These are phyloP conservation scores for Conticribra weissflogii DNA, from an alignment of 108 stramenopile species.

Conservation along the genomic window DNA sequence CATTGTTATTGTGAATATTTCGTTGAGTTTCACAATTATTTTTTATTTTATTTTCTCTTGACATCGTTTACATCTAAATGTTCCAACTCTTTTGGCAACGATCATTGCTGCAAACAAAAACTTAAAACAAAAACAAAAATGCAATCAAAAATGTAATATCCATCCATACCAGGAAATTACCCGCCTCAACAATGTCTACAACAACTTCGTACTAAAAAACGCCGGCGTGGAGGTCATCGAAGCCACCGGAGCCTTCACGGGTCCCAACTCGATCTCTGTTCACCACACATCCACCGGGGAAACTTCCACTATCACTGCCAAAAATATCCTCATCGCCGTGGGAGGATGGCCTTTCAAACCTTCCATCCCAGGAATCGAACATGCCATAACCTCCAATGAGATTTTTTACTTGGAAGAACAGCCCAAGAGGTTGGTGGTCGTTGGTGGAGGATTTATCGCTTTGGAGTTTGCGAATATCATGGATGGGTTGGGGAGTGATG, in stretches of 20 bases:
- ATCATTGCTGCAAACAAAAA: too few species aligned
- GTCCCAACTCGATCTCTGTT: slow-evolving; percentile 29
- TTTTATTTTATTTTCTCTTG: too few species aligned
- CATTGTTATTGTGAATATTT: too few species aligned
- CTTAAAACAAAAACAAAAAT: too few species aligned
- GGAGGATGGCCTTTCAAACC: slow-evolving; percentile 85
- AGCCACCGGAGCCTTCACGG: slow-evolving; percentile 32
- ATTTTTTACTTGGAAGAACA: slow-evolving; percentile 86
- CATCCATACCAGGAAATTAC: slow-evolving; percentile 61
- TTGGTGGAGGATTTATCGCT: slow-evolving; percentile 94
- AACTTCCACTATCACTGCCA: slow-evolving; percentile 59
- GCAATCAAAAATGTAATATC: too few species aligned
- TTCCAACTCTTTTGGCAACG: too few species aligned
- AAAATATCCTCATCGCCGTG: slow-evolving; percentile 83
- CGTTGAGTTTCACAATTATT: too few species aligned
- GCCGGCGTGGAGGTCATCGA: slow-evolving; percentile 55
- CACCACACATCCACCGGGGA: slow-evolving; percentile 30
- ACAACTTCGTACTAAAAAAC: slow-evolving; percentile 51
- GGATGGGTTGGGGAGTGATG: slow-evolving; percentile 84
- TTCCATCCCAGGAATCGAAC: slow-evolving; percentile 79
- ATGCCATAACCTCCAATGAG: slow-evolving; percentile 83
- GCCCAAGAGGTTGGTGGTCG: slow-evolving; percentile 80
- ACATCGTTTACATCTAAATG: too few species aligned
- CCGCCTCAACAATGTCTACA: slow-evolving; percentile 69
- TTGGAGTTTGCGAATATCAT: slow-evolving; percentile 91